Base-by-base conservation (phyloP, 805 yeast genomes). In the Hanseniaspora vineae region DNA sequence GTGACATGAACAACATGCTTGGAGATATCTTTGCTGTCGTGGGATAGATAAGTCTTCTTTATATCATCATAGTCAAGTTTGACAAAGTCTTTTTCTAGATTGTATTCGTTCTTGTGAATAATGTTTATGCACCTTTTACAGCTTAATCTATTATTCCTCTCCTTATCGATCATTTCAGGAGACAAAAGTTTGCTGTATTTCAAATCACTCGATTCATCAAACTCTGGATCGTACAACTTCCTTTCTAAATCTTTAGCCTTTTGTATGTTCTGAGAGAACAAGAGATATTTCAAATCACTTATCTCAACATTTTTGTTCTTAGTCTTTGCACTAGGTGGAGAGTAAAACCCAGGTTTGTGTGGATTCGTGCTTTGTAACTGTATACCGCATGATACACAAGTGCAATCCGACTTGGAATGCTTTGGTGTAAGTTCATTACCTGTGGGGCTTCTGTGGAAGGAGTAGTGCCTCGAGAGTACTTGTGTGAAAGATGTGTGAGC, bases 91-190 rank as follows among this genome's bases (percentile, higher is more conserved):
- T 72, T 68, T 1, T 60, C 55, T 0, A 57, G 19, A 15, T 66
- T 58, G 53, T 68, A 74, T 2, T 58, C 56, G 31, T 74, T 69
- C 32, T 71, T 70, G 55, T 71, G 65, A 1, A 70, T 50, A 0
- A 77, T 77, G 51, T 77, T 71, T 43, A 74, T 66, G 58, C 89
- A 81, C 44, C 87, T 59, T 35, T 70, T 61, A 56, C 89, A 81
- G 29, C 70, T 66, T 12, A 64, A 35, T 45, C 52, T 47, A 18
- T 52, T 47, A 40, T 17, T 44, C 3, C n/a, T 46, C 46, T 40
- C 43, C 19, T 40, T 40, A 13, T 40, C 43, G 6, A 40, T 40
- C 43, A 40, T 40, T 20, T 40, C 43, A 40, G 31, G 43, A 13
- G 43, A 40, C 12, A 40, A 17, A 14, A 37, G n/a, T 37, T 37